Percentiles rank a stretch among this genome's conserved stretches.
phyloP scores from a whole-genome alignment of 1,284 basidiomycete genomes.

The Pseudozyma pruni region DNA sequence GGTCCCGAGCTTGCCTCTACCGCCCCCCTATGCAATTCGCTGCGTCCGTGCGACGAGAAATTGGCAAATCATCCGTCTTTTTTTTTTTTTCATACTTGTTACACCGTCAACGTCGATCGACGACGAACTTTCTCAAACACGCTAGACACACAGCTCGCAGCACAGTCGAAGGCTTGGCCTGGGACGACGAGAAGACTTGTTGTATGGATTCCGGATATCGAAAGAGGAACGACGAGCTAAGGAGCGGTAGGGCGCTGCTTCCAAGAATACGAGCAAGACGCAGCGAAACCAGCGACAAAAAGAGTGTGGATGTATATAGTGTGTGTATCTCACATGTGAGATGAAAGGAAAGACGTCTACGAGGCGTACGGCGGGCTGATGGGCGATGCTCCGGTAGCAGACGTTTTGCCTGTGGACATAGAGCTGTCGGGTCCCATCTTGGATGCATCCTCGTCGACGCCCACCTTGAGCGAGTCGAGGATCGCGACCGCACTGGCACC shows the following conservation, averaged over 20 bases:
- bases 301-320: background rate
- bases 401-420: slow-evolving; percentile 5
- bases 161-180: background rate
- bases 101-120: background rate
- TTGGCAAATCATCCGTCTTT: background rate
- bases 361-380: slow-evolving; percentile 41
- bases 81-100: background rate
- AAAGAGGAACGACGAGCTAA: slow-evolving; percentile 1
- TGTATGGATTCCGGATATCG: background rate
- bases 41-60: slow-evolving; percentile 15
- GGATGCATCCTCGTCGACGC: slow-evolving; percentile 29
- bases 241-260: slow-evolving; percentile 11
- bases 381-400: background rate
- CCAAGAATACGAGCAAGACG: slow-evolving; percentile 2
- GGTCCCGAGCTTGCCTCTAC: background rate
- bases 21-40: slow-evolving; percentile 4
- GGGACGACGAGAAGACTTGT: background rate
- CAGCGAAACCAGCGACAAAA: background rate
- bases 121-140: background rate
- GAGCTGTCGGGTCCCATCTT: slow-evolving; percentile 35
- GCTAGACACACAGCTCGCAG: background rate
- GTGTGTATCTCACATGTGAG: too few species aligned
- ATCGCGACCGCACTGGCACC: slow-evolving; percentile 32
- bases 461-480: slow-evolving; percentile 49
- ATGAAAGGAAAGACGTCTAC: slow-evolving; percentile 1